These are phyloP conservation scores for Clonostachys sp. DNA, from an alignment of 2,329 filamentous ascomycete species.

Conservation along the genomic window DNA sequence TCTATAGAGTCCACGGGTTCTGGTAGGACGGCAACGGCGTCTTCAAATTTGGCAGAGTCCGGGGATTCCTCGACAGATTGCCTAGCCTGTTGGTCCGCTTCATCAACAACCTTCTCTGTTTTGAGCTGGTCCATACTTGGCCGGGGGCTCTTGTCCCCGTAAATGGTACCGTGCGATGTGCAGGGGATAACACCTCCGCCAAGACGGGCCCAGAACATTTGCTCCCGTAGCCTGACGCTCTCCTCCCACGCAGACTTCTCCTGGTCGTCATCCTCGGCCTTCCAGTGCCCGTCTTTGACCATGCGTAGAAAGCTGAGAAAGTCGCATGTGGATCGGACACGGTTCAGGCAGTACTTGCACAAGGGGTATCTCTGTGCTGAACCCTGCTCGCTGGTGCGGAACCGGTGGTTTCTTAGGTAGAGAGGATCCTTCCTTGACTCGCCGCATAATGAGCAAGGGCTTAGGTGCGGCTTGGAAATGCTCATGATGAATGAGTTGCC, in stretches of 20 bases:
- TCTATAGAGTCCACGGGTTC: no score
- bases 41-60: no score
- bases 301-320: conserved; percentile 89
- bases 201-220: conserved; percentile 95
- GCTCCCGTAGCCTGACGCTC: conserved; percentile 80
- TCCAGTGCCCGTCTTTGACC: conserved; percentile 88
- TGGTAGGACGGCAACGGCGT: no score
- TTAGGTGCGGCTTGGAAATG: conserved; percentile 48
- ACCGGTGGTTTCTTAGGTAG: conserved; percentile 78
- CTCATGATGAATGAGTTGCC: conserved; percentile 39
- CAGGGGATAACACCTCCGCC: conserved; percentile 82
- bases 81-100: not conserved
- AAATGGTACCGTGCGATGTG: no score
- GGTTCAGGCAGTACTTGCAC: conserved; percentile 80
- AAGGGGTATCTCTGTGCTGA: conserved; percentile 85
- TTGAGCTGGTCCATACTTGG: conserved; percentile 6
- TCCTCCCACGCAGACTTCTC: conserved; percentile 94
- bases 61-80: no score
- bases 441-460: conserved; percentile 83
- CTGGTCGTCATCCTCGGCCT: conserved; percentile 75
- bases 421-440: conserved; percentile 68
- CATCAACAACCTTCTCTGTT: not conserved
- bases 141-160: conserved; percentile 6
- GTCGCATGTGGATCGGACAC: conserved; percentile 84
- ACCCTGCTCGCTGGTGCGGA: conserved; percentile 82